Evolutionary conservation across 768 basidiomycete species (phyloP).

Genomic region (Macrocybe gigantea): DNA sequence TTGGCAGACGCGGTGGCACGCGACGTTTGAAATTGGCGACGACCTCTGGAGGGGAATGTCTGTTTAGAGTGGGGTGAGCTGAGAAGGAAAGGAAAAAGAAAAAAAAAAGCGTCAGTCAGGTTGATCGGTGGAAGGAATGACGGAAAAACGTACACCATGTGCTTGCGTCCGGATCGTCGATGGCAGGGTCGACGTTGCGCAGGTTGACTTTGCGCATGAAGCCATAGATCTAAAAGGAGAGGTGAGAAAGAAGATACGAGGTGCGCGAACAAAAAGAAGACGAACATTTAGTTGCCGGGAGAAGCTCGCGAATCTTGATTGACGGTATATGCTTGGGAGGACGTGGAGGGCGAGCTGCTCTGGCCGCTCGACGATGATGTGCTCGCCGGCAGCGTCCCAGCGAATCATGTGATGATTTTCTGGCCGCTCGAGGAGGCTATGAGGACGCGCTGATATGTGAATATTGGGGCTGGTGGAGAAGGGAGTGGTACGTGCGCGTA

Average conservation of each 20-base stretch:
- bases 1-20: slow-evolving; percentile 88
- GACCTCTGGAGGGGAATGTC: slow-evolving; percentile 84
- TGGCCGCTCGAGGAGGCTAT: slow-evolving; percentile 79
- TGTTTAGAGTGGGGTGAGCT: slow-evolving; percentile 91
- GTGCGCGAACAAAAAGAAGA: slow-evolving; percentile 25
- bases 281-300: slow-evolving; percentile 93
- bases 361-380: slow-evolving; percentile 92
- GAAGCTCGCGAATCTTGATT: slow-evolving; percentile 96
- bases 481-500: slow-evolving; percentile 68
- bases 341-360: slow-evolving; percentile 93
- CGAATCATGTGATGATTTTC: slow-evolving; percentile 97
- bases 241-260: slow-evolving; percentile 15
- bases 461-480: slow-evolving; percentile 1
- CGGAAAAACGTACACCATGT: slow-evolving; percentile 78
- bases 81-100: slow-evolving; percentile 12
- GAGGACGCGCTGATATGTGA: slow-evolving; percentile 12
- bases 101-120: neutral
- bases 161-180: slow-evolving; percentile 93
- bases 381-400: slow-evolving; percentile 90
- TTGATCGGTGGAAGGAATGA: neutral
- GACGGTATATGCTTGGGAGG: slow-evolving; percentile 89
- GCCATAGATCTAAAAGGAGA: slow-evolving; percentile 77
- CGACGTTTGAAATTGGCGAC: slow-evolving; percentile 94
- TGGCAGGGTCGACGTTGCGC: slow-evolving; percentile 90
- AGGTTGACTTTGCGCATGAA: slow-evolving; percentile 98